Base-by-base conservation (phyloP, 1,139 yeast species). In the Candida gigantensis region DNA sequence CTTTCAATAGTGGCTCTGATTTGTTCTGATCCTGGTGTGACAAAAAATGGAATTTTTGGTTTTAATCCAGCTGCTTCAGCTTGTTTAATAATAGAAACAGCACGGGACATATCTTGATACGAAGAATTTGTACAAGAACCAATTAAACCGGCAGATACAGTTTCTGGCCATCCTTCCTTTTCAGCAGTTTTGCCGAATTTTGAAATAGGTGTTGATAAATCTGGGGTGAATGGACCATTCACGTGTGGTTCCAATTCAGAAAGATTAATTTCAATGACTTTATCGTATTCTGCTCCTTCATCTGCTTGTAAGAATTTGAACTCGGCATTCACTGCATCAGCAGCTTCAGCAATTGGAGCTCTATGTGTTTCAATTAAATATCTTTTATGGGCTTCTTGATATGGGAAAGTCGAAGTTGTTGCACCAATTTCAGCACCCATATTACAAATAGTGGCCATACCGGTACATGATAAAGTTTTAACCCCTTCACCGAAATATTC, bases 381-480 rank as follows among this genome's bases (percentile, higher is more conserved):
- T 64, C 97, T 79, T 43, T 72, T 75, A 70, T 87, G 95, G 28
- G 96, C 88, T 38, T 82, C 84, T 58, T 87, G 92, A 77, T 81
- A 25, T 69, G 98, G 98, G 95, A 92, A 92, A 50, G 86, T 90
- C 38, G 97, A 92, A 45, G 98, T 92, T 51, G 98, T 90, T 46
- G 97, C 98, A 77, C 98, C 98, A 55, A 90, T 88, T 74, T 90
- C 98, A 53, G 98, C 98, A 81, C 98, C 98, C 98, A 90, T 90
- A 72, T 90, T 90, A 82, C 98, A 90, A 72, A 90, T 92, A 59
- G 98, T 90, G 68, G 95, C 98, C 98, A 90, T 90, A 81, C 98
- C 98, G 49, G 98, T 90, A 74, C 96, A 89, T 35, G 96, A 87
- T 72, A 92, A 86, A 49, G 96, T 83, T 58, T 87, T 84, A 50